These are phyloP conservation scores for Coffea eugenioides DNA, from an alignment of 257 asterid genomes.

Conservation along the genomic window DNA sequence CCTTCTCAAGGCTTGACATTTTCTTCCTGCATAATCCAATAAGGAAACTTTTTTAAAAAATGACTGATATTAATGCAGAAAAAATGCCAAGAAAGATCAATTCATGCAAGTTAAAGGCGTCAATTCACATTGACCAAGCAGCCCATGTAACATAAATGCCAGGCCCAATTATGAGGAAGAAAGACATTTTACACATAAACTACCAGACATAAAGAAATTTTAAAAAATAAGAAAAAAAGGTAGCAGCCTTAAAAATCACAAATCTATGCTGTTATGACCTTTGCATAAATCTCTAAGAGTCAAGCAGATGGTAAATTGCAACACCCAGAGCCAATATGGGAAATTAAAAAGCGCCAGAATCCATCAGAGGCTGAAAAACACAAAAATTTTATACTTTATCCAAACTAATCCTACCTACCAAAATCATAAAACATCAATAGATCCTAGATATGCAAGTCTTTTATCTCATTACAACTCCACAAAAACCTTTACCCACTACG, in stretches of 20 bases:
- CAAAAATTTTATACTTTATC: background rate
- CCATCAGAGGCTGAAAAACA: background rate
- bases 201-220: background rate
- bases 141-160: background rate
- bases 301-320: background rate
- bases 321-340: background rate
- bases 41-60: background rate
- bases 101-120: background rate
- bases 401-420: background rate
- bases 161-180: background rate
- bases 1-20: conserved; percentile 83
- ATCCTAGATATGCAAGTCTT: background rate
- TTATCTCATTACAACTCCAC: background rate
- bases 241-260: background rate
- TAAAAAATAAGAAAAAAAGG: no score
- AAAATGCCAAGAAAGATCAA: background rate
- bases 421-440: background rate
- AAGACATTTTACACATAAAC: background rate
- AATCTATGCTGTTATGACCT: background rate
- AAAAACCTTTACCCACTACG: background rate
- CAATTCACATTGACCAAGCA: background rate
- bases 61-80: background rate
- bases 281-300: background rate
- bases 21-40: conserved; percentile 53
- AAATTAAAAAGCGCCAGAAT: background rate